These are phyloP conservation scores for Dothidotthia symphoricarpi DNA, from an alignment of 2,329 filamentous ascomycete species.

Conservation along the genomic window DNA sequence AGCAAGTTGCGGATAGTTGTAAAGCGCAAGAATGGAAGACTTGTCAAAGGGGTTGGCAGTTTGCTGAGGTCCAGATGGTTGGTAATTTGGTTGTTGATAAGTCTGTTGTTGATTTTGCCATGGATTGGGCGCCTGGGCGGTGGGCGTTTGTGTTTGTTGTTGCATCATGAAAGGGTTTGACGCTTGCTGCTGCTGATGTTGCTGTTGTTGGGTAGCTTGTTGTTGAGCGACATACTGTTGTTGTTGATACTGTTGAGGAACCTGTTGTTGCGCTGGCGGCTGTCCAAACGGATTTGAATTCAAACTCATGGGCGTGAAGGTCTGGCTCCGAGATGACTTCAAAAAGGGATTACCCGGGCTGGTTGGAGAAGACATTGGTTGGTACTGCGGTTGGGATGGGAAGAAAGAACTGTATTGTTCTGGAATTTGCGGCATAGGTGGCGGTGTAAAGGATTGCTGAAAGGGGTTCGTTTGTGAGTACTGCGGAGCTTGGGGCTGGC, in stretches of 20 bases:
- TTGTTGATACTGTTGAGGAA: slow-evolving; percentile 22
- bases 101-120: slow-evolving; percentile 24
- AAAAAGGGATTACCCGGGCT: slow-evolving; percentile 47
- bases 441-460: slow-evolving; percentile 43
- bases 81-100: slow-evolving; percentile 20
- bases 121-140: slow-evolving; percentile 19
- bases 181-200: slow-evolving; percentile 18
- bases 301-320: slow-evolving; percentile 36
- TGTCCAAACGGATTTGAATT: slow-evolving; percentile 44
- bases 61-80: slow-evolving; percentile 19
- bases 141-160: slow-evolving; percentile 14
- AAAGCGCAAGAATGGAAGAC: slow-evolving; percentile 72
- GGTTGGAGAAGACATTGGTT: slow-evolving; percentile 41
- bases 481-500: slow-evolving; percentile 39
- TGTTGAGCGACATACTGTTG: slow-evolving; percentile 44
- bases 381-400: slow-evolving; percentile 35
- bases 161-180: slow-evolving; percentile 27
- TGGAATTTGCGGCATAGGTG: slow-evolving; percentile 44
- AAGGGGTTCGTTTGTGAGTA: slow-evolving; percentile 43
- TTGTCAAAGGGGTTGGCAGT: slow-evolving; percentile 59
- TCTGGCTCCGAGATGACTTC: slow-evolving; percentile 44
- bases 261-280: slow-evolving; percentile 18
- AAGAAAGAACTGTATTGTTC: slow-evolving; percentile 40
- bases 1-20: slow-evolving; percentile 60
- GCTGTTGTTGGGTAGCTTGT: slow-evolving; percentile 43